Evolutionary conservation across 139 green algal genomes (phyloP).

Genomic region (Picochlorum sp.): DNA sequence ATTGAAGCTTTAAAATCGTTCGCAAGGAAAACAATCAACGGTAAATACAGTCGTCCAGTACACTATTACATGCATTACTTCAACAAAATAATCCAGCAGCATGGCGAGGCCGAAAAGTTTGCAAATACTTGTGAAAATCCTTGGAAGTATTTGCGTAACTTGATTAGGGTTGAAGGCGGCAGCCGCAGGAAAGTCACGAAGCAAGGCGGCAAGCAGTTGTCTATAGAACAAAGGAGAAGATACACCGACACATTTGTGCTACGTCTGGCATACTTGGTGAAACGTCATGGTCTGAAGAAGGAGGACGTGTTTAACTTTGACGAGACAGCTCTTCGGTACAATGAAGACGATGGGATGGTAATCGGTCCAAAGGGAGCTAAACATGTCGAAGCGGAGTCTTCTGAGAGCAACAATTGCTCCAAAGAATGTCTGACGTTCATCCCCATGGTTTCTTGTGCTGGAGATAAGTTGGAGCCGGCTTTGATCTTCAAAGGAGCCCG

Average conservation of each 20-base stretch:
- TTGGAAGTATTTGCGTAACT: neutral
- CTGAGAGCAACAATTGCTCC: neutral
- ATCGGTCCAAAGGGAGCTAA: neutral
- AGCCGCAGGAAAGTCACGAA: slow-evolving; percentile 1
- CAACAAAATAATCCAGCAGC: neutral
- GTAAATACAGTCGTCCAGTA: neutral
- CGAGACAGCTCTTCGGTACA: neutral
- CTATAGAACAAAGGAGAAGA: neutral
- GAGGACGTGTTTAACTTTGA: slow-evolving; percentile 10
- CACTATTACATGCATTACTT: slow-evolving; percentile 1
- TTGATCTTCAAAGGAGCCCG: neutral
- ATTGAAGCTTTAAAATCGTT: neutral
- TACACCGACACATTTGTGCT: neutral
- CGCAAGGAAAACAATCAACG: neutral
- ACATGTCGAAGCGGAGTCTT: neutral
- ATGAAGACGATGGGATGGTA: neutral
- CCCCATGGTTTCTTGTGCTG: neutral
- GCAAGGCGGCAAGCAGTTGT: neutral
- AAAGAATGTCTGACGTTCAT: neutral
- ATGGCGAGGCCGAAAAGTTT: neutral
- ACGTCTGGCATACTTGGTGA: neutral
- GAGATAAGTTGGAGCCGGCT: neutral
- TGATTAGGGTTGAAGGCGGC: neutral
- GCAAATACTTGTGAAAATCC: neutral
- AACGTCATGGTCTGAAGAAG: neutral